A percentile compares a stretch with the other conserved stretches of the same genome.
Evolutionary conservation across 164 flowering plant genomes (phyloP).

Genomic region (Magnolia changhungtana): DNA sequence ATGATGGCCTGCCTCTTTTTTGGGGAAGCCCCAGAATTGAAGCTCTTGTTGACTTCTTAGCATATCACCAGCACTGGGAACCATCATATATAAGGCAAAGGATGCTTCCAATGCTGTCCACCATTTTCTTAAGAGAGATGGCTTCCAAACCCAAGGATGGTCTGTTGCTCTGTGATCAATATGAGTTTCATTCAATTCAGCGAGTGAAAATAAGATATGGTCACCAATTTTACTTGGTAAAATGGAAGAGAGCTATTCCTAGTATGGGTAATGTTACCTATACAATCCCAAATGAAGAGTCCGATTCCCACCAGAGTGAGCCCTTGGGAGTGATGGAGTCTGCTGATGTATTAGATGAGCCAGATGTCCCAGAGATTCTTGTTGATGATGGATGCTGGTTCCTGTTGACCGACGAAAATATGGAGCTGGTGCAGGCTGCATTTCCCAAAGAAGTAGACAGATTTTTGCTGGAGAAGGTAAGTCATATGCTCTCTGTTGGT

Average conservation of each 20-base stretch:
- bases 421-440: constrained; percentile 69
- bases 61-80: constrained; percentile 67
- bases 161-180: constrained; percentile 55
- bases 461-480: constrained; percentile 68
- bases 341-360: constrained; percentile 37
- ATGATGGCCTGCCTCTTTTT: constrained; percentile 36
- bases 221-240: constrained; percentile 60
- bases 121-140: constrained; percentile 72
- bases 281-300: constrained; percentile 22
- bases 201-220: constrained; percentile 69
- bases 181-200: constrained; percentile 69
- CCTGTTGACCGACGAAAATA: constrained; percentile 80
- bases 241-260: constrained; percentile 61
- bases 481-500: neutral
- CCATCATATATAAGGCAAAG: constrained; percentile 74
- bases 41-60: constrained; percentile 64
- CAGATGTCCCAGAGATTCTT: constrained; percentile 39
- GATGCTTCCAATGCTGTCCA: constrained; percentile 80
- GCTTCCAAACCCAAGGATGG: constrained; percentile 36
- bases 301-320: constrained; percentile 24
- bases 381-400: constrained; percentile 48
- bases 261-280: constrained; percentile 4
- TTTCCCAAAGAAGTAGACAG: constrained; percentile 57
- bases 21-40: constrained; percentile 68
- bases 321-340: constrained; percentile 32